Evolutionary conservation across 176 grass and related monocot species (phyloP).

Genomic region (Phragmites australis): DNA sequence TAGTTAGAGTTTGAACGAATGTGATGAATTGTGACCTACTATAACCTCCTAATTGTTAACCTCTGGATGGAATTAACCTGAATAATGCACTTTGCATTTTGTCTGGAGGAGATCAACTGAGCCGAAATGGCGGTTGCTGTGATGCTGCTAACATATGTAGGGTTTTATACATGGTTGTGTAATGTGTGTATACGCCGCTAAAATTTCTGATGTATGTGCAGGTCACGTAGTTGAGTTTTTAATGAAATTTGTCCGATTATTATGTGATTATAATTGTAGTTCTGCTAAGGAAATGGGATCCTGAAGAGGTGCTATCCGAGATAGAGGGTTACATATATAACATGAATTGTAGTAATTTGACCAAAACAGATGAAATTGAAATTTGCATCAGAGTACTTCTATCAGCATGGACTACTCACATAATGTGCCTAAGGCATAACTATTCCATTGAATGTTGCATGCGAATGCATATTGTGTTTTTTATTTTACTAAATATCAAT

Average conservation of each 20-base stretch:
- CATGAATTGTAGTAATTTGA: not conserved
- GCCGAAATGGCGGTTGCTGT: not conserved
- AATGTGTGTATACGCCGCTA: not conserved
- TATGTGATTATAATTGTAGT: not conserved
- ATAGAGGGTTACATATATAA: not conserved
- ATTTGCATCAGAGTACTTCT: slow-evolving; percentile 1
- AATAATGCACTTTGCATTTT: slow-evolving; percentile 13
- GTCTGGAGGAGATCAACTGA: slow-evolving; percentile 14
- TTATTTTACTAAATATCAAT: not conserved
- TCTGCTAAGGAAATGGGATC: not conserved
- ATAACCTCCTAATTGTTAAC: not conserved
- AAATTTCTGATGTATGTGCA: not conserved
- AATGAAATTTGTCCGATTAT: not conserved
- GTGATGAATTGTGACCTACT: not conserved
- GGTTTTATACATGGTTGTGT: not conserved
- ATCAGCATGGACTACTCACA: not conserved
- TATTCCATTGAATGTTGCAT: slow-evolving; percentile 21
- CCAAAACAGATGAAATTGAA: not conserved
- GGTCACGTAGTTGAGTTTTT: not conserved
- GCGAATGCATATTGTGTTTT: not conserved
- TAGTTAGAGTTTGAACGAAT: not conserved
- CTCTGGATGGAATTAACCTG: not conserved
- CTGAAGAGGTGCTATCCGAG: not conserved
- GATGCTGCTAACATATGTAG: not conserved
- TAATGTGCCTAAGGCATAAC: not conserved